Evolutionary conservation across 1,284 basidiomycete species (phyloP), one percentile per base, ranked within the genome.

Genomic region (Neonothopanus nambi): DNA sequence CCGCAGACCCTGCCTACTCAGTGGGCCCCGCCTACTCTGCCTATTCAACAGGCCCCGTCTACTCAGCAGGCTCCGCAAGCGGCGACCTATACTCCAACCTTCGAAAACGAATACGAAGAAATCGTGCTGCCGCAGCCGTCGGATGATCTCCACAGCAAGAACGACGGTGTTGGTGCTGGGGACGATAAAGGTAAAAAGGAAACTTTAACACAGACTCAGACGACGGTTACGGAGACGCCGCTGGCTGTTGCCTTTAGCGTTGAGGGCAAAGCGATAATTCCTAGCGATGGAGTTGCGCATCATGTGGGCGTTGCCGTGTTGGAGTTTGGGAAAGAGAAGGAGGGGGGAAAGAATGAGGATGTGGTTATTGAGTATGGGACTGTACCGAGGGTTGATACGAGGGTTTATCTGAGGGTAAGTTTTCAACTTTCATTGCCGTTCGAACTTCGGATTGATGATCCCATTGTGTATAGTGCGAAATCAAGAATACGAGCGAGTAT

Each of bases 401-500:
- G 70, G 26, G 77, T 77, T 5, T 83, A 76, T 59, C 62, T 82
- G 35, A 74, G 77, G 65, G 77, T 76, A 46, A 39, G 63, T 63
- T 23, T 26, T 18, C 28, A 37, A 41, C 2, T 45, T 37, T 45
- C 17, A 45, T 56, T 51, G 36, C n/a, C n/a, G n/a, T 30, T 52
- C 35, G 28, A 40, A 56, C 15, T 56, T 28, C 21, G 56, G 48
- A 51, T 42, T 26, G 23, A 53, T 51, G 26, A 26, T 42, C 55
- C n/a, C n/a, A n/a, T n/a, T n/a, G n/a, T 53, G 41, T 46, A 47
- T 46, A 79, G 75, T 78, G 76, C 54, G 61, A 69, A 47, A 73
- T 81, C 40, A 75, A 75, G 62, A 83, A 82, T 59, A 77, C 70
- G 35, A 80, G 77, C 63, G 76, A 80, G 46, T 79, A 79, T 59